A percentile compares a stretch with the other conserved stretches of the same genome.
Evolutionary conservation across 495 filamentous ascomycete species (phyloP).

Genomic region (Entonaema liquescens): DNA sequence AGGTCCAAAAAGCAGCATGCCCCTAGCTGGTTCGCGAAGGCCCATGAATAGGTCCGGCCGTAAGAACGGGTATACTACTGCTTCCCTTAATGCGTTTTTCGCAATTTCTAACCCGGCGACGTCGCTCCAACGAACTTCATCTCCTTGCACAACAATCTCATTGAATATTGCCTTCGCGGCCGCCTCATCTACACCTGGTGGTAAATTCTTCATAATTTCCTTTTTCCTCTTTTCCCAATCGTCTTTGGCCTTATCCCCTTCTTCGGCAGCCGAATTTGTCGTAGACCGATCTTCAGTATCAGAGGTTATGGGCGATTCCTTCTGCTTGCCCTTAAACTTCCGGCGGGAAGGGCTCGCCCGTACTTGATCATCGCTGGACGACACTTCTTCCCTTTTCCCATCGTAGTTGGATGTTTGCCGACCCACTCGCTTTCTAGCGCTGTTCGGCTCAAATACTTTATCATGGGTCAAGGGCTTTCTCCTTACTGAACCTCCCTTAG

Average conservation of each 20-base stretch:
- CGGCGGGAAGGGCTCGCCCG: slow-evolving; percentile 14
- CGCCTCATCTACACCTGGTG: slow-evolving; percentile 78
- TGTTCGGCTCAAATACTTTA: slow-evolving; percentile 36
- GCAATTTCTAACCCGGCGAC: slow-evolving; percentile 90
- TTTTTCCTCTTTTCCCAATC: slow-evolving; percentile 60
- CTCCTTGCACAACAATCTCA: slow-evolving; percentile 93
- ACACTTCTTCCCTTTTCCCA: slow-evolving; percentile 19
- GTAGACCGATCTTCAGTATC: slow-evolving; percentile 46
- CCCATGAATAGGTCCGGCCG: slow-evolving; percentile 96
- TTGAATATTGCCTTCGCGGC: slow-evolving; percentile 93
- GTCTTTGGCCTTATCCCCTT: slow-evolving; percentile 52
- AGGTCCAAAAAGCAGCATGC: slow-evolving; percentile 96
- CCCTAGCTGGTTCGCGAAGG: slow-evolving; percentile 89
- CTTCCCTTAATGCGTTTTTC: slow-evolving; percentile 92
- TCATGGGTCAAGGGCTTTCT: slow-evolving; percentile 27
- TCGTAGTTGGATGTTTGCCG: slow-evolving; percentile 19
- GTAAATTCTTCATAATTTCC: slow-evolving; percentile 75
- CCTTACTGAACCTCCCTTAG: slow-evolving; percentile 14
- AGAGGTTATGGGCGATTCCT: slow-evolving; percentile 17
- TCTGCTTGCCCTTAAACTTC: slow-evolving; percentile 42
- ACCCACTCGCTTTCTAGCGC: slow-evolving; percentile 28
- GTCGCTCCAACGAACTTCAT: slow-evolving; percentile 95
- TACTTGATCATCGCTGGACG: slow-evolving; percentile 35
- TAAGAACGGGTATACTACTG: slow-evolving; percentile 96
- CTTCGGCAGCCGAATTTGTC: slow-evolving; percentile 45